Evolutionary conservation across 1,284 basidiomycete genomes (phyloP), one percentile per base, ranked within the genome.

Genomic region (Inonotus obliquus): DNA sequence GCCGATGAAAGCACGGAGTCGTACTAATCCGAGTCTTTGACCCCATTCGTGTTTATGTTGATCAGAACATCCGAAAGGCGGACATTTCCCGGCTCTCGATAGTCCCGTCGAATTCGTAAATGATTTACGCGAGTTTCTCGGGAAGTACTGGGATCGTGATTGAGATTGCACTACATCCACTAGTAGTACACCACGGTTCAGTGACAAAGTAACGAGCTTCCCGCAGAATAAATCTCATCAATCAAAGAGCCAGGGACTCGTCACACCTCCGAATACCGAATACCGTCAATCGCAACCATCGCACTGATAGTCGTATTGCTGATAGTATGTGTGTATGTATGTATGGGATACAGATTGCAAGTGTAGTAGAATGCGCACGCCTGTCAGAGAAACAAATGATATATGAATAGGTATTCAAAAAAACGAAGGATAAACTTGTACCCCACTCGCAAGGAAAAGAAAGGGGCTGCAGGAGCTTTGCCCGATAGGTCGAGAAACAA

Each of bases 71-170:
- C 17, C 32, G 1, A 35, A 32, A 11, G 63, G 63, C 5, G 63
- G 63, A 13, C 63, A 64, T 54, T 64, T 64, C 49, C 49, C 59
- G n/a, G 59, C 63, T 17, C 55, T 64, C 14, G 63, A 64, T 41
- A 39, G 48, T 35, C 63, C 63, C 3, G 44, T 45, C 21, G 60
- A 37, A 19, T 55, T 61, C 23, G 59, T 64, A 1, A 44, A 37
- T 13, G 63, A 64, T 49, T 29, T 61, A 55, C 54, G 49, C 14
- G 55, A 57, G 29, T 59, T 61, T 39, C 48, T 61, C 39, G 61
- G 61, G 2, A 19, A 45, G 17, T 38, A 63, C 25, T 63, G 61
- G 61, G 47, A 19, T 13, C 21, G 38, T 21, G 21, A 11, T 9
- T 59, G 38, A 27, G 19, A 27, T 23, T 25, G 29, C 19, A 23